Conservation (phyloP, 164 flowering plant species). For the Berberis thunbergii region DNA sequence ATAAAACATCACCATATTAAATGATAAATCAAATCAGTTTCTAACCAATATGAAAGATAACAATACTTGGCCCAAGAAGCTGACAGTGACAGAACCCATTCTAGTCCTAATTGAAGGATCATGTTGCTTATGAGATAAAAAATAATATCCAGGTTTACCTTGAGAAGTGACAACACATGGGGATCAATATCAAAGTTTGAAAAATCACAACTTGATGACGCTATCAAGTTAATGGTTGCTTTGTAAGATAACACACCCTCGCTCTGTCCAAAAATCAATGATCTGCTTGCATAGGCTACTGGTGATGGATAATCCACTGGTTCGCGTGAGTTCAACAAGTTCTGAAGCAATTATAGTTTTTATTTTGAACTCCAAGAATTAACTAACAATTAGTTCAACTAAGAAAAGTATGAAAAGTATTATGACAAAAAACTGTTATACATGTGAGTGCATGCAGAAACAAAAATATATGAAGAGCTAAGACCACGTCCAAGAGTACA, state of each 20-base stretch:
- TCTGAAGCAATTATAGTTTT: constrained; percentile 65
- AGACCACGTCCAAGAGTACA: no score
- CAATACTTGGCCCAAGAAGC: no score
- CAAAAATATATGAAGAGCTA: no score
- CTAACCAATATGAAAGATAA: no score
- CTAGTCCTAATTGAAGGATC: no score
- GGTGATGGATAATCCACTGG: constrained; percentile 88
- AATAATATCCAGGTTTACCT: no score
- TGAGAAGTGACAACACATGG: constrained; percentile 62
- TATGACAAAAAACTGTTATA: neutral
- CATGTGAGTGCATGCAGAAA: no score
- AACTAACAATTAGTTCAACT: constrained; percentile 23
- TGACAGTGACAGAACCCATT: no score
- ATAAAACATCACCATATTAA: no score
- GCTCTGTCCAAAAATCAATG: constrained; percentile 42
- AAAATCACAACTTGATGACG: constrained; percentile 51
- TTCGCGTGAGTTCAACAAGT: constrained; percentile 52
- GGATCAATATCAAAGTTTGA: constrained; percentile 50
- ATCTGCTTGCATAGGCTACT: constrained; percentile 48
- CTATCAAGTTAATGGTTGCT: constrained; percentile 60
- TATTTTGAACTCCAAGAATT: no score
- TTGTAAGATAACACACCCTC: constrained; percentile 70
- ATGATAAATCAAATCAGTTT: no score
- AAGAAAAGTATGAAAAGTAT: constrained; percentile 7
- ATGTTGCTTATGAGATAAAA: no score